phyloP scores from a whole-genome alignment of 768 basidiomycete species.

The Amanita polypyramis region DNA sequence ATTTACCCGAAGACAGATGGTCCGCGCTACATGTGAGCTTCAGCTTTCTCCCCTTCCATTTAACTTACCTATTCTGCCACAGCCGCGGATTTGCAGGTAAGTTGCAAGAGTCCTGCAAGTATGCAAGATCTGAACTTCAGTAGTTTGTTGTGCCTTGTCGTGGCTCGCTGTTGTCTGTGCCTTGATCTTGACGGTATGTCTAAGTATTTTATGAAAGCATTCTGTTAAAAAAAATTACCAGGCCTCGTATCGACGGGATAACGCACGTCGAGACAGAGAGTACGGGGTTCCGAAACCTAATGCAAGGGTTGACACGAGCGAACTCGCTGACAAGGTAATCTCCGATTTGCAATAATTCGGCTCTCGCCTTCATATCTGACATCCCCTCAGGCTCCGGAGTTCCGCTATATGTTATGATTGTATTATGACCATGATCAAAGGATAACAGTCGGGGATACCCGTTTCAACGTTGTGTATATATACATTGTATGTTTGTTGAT shows the following conservation, averaged over 20 bases:
- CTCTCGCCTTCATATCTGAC: background rate
- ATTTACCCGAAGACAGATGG: constrained; percentile 56
- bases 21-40: constrained; percentile 52
- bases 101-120: constrained; percentile 10
- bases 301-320: constrained; percentile 47
- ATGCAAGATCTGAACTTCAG: background rate
- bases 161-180: constrained; percentile 47
- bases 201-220: background rate
- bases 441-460: too few species aligned
- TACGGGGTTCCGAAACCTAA: constrained; percentile 41
- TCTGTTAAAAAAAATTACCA: constrained; percentile 14
- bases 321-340: constrained; percentile 54
- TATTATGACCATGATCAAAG: too few species aligned
- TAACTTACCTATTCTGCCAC: background rate
- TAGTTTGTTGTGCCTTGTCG: constrained; percentile 40
- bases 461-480: background rate
- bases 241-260: constrained; percentile 57
- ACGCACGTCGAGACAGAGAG: constrained; percentile 38
- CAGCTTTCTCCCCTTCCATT: too few species aligned
- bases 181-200: constrained; percentile 37
- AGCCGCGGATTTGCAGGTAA: constrained; percentile 52
- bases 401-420: constrained; percentile 33
- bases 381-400: constrained; percentile 38
- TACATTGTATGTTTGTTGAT: background rate
- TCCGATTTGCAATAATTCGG: background rate